Conservation (phyloP, 202 grass and related monocot species). For the Digitaria exilis region DNA sequence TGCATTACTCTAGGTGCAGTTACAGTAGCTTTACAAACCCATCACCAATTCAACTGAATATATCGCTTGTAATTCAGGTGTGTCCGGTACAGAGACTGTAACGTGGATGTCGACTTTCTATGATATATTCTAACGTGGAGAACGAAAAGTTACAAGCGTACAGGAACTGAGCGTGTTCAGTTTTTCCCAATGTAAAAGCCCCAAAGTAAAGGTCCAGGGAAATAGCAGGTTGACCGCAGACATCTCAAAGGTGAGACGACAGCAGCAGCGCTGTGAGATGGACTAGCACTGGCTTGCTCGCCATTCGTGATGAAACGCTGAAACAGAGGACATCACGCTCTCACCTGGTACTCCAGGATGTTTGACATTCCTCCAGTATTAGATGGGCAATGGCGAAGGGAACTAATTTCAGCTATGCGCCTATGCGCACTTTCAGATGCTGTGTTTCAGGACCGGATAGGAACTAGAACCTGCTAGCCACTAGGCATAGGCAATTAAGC, state of each 20-base stretch:
- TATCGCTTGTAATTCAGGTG: too few relatives aligned
- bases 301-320: not conserved
- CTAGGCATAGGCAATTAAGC: constrained; percentile 3
- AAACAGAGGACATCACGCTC: not conserved
- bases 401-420: not conserved
- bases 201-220: not conserved
- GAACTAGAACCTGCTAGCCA: not conserved
- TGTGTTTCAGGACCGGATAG: not conserved
- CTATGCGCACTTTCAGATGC: not conserved
- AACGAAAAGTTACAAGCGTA: too few relatives aligned
- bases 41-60: too few relatives aligned
- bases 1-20: too few relatives aligned
- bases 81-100: too few relatives aligned
- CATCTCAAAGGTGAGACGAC: not conserved
- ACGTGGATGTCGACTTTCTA: too few relatives aligned
- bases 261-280: not conserved
- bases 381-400: not conserved
- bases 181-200: too few relatives aligned
- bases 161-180: too few relatives aligned
- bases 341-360: not conserved
- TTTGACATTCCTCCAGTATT: not conserved
- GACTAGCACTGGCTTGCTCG: not conserved
- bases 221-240: not conserved
- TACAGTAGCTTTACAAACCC: too few relatives aligned
- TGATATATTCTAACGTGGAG: too few relatives aligned